Base-by-base conservation (phyloP, 2,329 filamentous ascomycete species). In the Cladophialophora yegresii region DNA sequence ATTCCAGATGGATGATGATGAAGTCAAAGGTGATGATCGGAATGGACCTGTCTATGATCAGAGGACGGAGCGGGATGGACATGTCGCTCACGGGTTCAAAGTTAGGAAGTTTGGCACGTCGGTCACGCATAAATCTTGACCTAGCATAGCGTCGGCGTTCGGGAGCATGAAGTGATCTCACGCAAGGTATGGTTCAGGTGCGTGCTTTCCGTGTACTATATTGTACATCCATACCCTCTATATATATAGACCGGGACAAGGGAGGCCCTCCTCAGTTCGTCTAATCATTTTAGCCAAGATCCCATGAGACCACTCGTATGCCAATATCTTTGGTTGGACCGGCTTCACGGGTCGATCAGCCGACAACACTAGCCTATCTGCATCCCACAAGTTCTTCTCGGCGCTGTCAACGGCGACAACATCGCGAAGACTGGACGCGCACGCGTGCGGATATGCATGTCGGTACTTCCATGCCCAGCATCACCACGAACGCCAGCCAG, bases 81-180 rank as follows among this genome's bases (percentile, higher is more conserved):
- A 16, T 13, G 16, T 22, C n/a, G 9, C 9, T 20, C 30, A 45
- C 22, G 26, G 4, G n/a, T 51, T 59, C 45, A 59, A 53, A 32
- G 20, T 59, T 20, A 45, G 57, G n/a, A 59, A 59, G 13, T 51
- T 59, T 53, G 30, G 26, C 9, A 40, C 47, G 26, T 57, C 54
- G 3, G 54, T 57, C 12, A 45, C 30, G 22, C 45, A 7, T 53
- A 53, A 20, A 20, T 23, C 22, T 30, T 22, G 13, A 53, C n/a
- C 8, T 8, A 8, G n/a, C n/a, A 59, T 20, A 36, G 30, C 32
- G 47, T n/a, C 23, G 30, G 57, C 20, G 47, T 32, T 23, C 22
- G 3, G 5, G 36, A 16, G 12, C 16, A 33, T 33, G 32, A 33
- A 10, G 33, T 12, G 33, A 36, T 5, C 10, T 12, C 33, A 36